Conservation (phyloP, 2,329 filamentous ascomycete genomes). For the Diplodia sapinea region DNA sequence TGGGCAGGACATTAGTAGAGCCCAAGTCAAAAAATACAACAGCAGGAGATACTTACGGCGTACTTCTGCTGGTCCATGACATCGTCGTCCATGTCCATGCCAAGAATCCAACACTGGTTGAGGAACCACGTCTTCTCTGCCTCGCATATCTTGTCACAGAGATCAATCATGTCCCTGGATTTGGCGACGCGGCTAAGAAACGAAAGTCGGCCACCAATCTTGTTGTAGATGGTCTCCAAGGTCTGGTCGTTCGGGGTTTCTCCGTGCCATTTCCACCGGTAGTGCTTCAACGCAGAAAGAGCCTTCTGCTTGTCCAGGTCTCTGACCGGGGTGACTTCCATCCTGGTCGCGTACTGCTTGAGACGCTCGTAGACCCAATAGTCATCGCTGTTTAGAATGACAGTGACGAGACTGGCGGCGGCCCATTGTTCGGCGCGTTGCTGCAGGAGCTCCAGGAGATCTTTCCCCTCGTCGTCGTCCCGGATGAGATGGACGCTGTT, state of each 20-base stretch:
- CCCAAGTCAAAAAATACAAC: neutral
- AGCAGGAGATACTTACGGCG: constrained; percentile 65
- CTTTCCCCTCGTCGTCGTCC: constrained; percentile 90
- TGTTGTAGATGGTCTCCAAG: constrained; percentile 81
- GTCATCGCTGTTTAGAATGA: constrained; percentile 95
- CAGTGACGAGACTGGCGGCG: constrained; percentile 84
- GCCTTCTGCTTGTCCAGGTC: constrained; percentile 83
- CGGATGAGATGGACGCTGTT: constrained; percentile 92
- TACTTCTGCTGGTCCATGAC: constrained; percentile 99
- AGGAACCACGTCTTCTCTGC: constrained; percentile 80
- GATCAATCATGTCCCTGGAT: constrained; percentile 76
- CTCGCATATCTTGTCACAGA: constrained; percentile 74
- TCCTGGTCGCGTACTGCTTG: constrained; percentile 88
- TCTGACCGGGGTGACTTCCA: constrained; percentile 87
- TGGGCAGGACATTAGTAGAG: constrained; percentile 41
- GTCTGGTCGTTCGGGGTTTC: constrained; percentile 62
- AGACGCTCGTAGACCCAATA: constrained; percentile 98
- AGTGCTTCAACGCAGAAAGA: constrained; percentile 75
- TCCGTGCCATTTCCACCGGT: constrained; percentile 77
- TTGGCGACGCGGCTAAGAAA: constrained; percentile 93
- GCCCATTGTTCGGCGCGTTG: constrained; percentile 97
- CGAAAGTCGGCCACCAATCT: constrained; percentile 84
- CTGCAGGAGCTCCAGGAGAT: constrained; percentile 91
- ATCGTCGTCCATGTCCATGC: constrained; percentile 86
- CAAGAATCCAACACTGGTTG: constrained; percentile 77